A percentile compares a stretch with the other conserved stretches of the same genome.
phyloP scores from a whole-genome alignment of 148 eudicot genomes.

The Cornus kousa region DNA sequence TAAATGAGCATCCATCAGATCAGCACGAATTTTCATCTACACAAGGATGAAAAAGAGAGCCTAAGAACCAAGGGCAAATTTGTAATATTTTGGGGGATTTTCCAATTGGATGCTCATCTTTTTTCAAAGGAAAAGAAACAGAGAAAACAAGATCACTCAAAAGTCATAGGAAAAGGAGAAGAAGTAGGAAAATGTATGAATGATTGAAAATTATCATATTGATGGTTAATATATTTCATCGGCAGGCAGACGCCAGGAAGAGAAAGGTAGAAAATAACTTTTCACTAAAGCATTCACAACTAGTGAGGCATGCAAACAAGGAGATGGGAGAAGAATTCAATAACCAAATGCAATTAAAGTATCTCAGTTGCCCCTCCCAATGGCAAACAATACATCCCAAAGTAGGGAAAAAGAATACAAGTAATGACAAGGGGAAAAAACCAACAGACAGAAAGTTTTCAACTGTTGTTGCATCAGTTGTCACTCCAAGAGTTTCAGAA shows the following conservation, averaged over 20 bases:
- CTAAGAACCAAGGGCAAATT: conserved; percentile 15
- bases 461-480: background rate
- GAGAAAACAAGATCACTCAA: background rate
- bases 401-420: too few relatives aligned
- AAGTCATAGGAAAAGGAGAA: too few relatives aligned
- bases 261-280: too few relatives aligned
- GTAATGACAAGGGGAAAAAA: background rate
- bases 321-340: background rate
- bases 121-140: too few relatives aligned
- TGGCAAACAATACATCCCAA: too few relatives aligned
- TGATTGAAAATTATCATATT: too few relatives aligned
- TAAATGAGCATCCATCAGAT: conserved; percentile 96
- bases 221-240: too few relatives aligned
- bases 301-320: background rate
- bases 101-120: background rate
- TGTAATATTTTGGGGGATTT: background rate
- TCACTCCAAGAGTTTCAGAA: background rate
- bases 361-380: too few relatives aligned
- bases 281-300: background rate
- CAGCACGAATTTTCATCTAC: conserved; percentile 89
- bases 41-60: conserved; percentile 15
- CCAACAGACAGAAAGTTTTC: too few relatives aligned
- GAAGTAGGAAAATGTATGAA: too few relatives aligned
- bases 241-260: too few relatives aligned
- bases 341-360: too few relatives aligned